phyloP scores from a whole-genome alignment of 2,329 filamentous ascomycete genomes.

The Penicillium sp. region DNA sequence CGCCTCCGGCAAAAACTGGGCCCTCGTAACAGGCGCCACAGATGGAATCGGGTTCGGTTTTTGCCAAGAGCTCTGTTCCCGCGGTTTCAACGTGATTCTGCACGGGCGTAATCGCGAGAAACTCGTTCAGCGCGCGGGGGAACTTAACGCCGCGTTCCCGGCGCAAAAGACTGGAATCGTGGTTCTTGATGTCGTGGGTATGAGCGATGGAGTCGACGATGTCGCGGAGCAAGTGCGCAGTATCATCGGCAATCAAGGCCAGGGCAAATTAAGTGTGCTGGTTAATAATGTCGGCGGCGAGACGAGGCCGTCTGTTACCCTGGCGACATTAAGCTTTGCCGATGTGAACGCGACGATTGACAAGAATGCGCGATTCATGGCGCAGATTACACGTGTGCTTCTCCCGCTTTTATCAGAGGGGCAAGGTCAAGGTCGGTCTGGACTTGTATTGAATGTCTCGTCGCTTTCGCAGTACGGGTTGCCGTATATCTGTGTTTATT shows the following conservation, averaged over 20 bases:
- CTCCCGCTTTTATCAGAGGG: conserved; percentile 53
- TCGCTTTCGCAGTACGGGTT: conserved; percentile 54
- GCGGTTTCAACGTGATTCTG: conserved; percentile 63
- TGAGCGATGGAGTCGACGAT: conserved; percentile 30
- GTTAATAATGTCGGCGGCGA: conserved; percentile 64
- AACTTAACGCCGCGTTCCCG: conserved; percentile 52
- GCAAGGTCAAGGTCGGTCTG: conserved; percentile 37
- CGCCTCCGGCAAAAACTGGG: conserved; percentile 26
- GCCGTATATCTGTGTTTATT: conserved; percentile 57
- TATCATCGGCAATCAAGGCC: conserved; percentile 43
- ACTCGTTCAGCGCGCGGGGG: conserved; percentile 49
- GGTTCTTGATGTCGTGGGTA: conserved; percentile 52
- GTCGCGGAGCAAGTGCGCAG: conserved; percentile 33
- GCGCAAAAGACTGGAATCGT: conserved; percentile 47
- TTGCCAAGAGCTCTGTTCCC: conserved; percentile 57
- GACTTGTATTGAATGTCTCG: conserved; percentile 60
- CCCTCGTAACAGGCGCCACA: conserved; percentile 56
- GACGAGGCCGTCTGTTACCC: conserved; percentile 40
- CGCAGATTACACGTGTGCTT: conserved; percentile 55
- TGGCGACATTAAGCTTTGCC: conserved; percentile 45
- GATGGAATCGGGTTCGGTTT: conserved; percentile 63
- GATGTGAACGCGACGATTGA: conserved; percentile 54
- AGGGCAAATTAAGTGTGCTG: conserved; percentile 54
- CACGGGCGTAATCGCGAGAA: conserved; percentile 62
- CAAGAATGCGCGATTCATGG: conserved; percentile 58